Conservation (phyloP, 345 rosid genomes). For the Brassica nigra region DNA sequence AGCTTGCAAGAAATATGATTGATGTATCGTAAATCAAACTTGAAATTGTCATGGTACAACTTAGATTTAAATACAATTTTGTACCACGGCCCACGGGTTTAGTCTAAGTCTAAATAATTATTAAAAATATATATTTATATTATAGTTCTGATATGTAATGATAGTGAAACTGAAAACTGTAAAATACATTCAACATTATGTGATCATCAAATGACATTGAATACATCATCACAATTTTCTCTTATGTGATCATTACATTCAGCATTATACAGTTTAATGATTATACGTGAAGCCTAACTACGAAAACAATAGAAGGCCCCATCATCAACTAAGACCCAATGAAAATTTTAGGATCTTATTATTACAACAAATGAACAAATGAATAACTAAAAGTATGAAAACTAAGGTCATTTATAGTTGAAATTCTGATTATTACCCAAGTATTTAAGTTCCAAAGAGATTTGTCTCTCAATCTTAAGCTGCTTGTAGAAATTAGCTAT, state of each 20-base stretch:
- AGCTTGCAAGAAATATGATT: not conserved
- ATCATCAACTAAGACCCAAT: slow-evolving; percentile 22
- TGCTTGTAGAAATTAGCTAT: slow-evolving; percentile 76
- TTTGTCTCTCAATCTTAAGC: slow-evolving; percentile 80
- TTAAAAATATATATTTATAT: not conserved
- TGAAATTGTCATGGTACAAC: not conserved
- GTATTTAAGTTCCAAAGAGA: slow-evolving; percentile 67
- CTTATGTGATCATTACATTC: slow-evolving; percentile 27
- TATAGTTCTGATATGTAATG: not conserved
- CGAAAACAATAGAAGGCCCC: slow-evolving; percentile 27
- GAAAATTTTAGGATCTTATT: slow-evolving; percentile 19
- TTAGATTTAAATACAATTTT: not conserved
- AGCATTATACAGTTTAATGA: slow-evolving; percentile 21
- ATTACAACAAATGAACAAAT: slow-evolving; percentile 26
- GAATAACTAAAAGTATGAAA: slow-evolving; percentile 9
- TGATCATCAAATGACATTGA: not conserved
- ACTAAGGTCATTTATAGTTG: slow-evolving; percentile 44
- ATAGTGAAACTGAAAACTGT: not conserved
- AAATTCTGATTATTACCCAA: slow-evolving; percentile 44
- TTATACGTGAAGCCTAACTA: slow-evolving; percentile 24
- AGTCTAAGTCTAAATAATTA: not conserved
- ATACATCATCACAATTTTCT: slow-evolving; percentile 11
- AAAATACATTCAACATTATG: no score
- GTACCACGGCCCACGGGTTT: not conserved
- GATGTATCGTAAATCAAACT: not conserved